Base-by-base conservation (phyloP, 1,139 yeast species). In the Kurtzmaniella quercitrusa region DNA sequence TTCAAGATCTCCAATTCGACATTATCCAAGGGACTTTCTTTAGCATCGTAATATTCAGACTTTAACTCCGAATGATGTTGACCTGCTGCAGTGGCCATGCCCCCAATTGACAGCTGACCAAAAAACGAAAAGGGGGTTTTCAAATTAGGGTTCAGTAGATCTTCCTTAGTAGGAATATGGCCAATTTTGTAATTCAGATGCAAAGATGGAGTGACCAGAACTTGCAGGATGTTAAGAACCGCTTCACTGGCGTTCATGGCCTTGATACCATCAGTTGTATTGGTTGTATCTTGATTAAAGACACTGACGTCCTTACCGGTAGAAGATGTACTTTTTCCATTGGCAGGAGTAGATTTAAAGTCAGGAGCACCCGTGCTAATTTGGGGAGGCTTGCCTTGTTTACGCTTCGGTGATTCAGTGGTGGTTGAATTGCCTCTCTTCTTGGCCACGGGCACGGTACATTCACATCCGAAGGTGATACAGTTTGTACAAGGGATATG, bases 401-500 rank as follows among this genome's bases (percentile, higher is more conserved):
- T 41, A 32, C 58, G 52, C 47, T 62, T 60, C 23, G 52, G 48
- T 45, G 60, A 51, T 20, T 61, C 63, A 1, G 47, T 58, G 2
- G 60, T 47, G 20, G 58, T 15, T 8, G 45, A 54, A 41, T 57
- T 61, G 19, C 73, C 73, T 55, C 78, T 56, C 55, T 73, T 66
- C 56, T 74, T 75, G 20, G 73, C 74, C 43, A 80, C 86, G 1
- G 88, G 88, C 40, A 82, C 68, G 32, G 70, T 66, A 63, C 91
- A 84, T 48, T 82, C 88, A 57, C 88, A 81, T 2, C 87, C 86
- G 63, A 84, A 84, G 1, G 89, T 85, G 40, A 82, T 74, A 57
- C 91, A 84, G 59, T 84, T 84, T 23, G 89, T 82, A 56, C 91
- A 84, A 2, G 91, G 91, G 52, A 82, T 80, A 53, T 82, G 86